Evolutionary conservation across 495 filamentous ascomycete species (phyloP).

Genomic region (Lasiosphaeriaceae sp.): DNA sequence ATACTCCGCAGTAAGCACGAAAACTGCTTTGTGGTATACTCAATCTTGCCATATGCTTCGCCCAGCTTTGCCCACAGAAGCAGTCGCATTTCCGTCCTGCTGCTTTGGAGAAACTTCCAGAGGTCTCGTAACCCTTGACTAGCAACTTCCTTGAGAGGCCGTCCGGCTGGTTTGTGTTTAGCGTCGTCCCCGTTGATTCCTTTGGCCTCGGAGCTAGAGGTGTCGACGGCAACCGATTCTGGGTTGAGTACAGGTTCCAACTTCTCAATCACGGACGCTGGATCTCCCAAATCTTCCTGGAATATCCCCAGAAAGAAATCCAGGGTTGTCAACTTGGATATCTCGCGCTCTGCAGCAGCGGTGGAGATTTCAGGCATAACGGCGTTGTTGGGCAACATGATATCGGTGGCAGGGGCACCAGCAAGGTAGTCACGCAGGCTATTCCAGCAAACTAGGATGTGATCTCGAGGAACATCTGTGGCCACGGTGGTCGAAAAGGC

Average conservation of each 20-base stretch:
- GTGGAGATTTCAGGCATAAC: constrained; percentile 86
- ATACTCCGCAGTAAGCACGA: constrained; percentile 82
- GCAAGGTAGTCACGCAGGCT: constrained; percentile 49
- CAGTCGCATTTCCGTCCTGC: constrained; percentile 73
- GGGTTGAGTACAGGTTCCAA: constrained; percentile 89
- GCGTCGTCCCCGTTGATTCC: constrained; percentile 5
- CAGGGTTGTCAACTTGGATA: constrained; percentile 87
- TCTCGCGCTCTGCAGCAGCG: constrained; percentile 77
- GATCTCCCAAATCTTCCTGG: constrained; percentile 59
- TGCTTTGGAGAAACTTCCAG: constrained; percentile 74
- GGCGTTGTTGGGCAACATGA: constrained; percentile 77
- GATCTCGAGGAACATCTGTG: constrained; percentile 66
- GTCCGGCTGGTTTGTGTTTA: constrained; percentile 19
- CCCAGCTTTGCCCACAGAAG: constrained; percentile 85
- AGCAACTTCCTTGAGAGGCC: constrained; percentile 40
- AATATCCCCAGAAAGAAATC: constrained; percentile 93
- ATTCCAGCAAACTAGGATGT: constrained; percentile 75
- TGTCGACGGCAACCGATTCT: constrained; percentile 47
- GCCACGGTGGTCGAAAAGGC: constrained; percentile 68
- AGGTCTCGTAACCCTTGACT: constrained; percentile 62
- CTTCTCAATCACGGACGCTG: constrained; percentile 79
- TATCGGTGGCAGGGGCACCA: constrained; percentile 34
- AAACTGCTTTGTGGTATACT: constrained; percentile 79
- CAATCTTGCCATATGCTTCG: constrained; percentile 78
- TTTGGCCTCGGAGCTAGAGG: constrained; percentile 9